Percentiles rank a stretch among this genome's conserved stretches.
Evolutionary conservation across 352 stramenopile species (phyloP).

Genomic region (Phytophthora quininea): DNA sequence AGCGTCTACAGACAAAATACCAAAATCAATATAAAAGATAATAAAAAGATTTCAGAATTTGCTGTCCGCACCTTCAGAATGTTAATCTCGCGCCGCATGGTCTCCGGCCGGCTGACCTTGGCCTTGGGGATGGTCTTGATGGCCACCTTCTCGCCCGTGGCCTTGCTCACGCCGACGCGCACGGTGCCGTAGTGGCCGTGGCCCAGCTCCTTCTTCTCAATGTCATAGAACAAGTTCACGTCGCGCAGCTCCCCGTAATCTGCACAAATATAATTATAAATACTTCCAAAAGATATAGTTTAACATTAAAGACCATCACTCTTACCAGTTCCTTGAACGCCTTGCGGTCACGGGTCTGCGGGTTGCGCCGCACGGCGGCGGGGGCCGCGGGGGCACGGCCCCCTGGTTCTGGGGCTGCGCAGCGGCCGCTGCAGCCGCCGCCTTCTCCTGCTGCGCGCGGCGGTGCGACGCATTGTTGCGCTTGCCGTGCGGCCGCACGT

Average conservation of each 20-base stretch:
- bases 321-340: constrained; percentile 75
- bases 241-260: constrained; percentile 87
- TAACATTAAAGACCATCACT: constrained; percentile 13
- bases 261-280: constrained; percentile 21
- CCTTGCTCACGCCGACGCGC: constrained; percentile 93
- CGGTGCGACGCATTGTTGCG: constrained; percentile 51
- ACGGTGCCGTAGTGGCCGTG: constrained; percentile 98
- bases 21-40: constrained; percentile 2
- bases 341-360: constrained; percentile 60
- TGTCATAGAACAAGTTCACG: constrained; percentile 87
- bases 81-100: constrained; percentile 93
- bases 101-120: constrained; percentile 93
- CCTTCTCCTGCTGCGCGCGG: constrained; percentile 47
- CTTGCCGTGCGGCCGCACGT: constrained; percentile 45
- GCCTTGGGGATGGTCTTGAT: constrained; percentile 99
- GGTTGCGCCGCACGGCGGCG: constrained; percentile 38
- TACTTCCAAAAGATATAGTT: neutral
- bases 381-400: constrained; percentile 26
- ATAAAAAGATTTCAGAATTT: constrained; percentile 4
- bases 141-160: constrained; percentile 94
- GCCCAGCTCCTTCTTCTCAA: constrained; percentile 89
- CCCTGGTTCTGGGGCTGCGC: constrained; percentile 15
- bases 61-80: constrained; percentile 75
- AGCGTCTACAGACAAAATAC: constrained; percentile 51
- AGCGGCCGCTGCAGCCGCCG: constrained; percentile 7